Percentiles rank a stretch among this genome's conserved stretches.
phyloP scores from a whole-genome alignment of 2,329 filamentous ascomycete species.

The Pseudohalonectria lignicola region DNA sequence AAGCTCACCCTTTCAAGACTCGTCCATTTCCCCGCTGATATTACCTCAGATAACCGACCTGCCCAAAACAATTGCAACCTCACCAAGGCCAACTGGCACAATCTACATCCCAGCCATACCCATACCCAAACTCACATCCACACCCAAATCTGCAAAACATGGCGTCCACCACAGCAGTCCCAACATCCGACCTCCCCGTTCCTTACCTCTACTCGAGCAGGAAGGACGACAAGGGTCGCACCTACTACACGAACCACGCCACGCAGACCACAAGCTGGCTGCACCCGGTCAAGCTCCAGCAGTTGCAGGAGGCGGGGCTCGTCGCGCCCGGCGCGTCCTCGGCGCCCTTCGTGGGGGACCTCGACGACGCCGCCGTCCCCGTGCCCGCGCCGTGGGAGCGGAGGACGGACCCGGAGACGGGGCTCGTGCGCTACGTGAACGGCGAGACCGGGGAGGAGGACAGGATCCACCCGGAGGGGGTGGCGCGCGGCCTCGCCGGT shows the following conservation, averaged over 20 bases:
- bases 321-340: background rate
- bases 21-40: too few species aligned
- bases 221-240: background rate
- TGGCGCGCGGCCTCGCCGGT: background rate
- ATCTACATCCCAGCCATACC: too few species aligned
- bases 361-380: background rate
- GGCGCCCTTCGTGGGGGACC: background rate
- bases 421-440: background rate
- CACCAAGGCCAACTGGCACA: too few species aligned
- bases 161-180: too few species aligned
- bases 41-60: too few species aligned
- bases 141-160: too few species aligned
- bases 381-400: background rate
- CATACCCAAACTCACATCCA: too few species aligned
- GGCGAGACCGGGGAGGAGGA: background rate
- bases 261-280: background rate
- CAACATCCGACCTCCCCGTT: background rate
- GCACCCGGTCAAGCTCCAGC: background rate
- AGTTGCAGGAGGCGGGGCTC: background rate
- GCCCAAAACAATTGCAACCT: too few species aligned
- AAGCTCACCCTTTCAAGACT: too few species aligned
- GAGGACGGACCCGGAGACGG: background rate
- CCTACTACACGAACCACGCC: slow-evolving; percentile 1
- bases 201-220: background rate
- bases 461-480: background rate